These are phyloP conservation scores for Ascochyta fabae DNA, from an alignment of 2,329 filamentous ascomycete species.

Conservation along the genomic window DNA sequence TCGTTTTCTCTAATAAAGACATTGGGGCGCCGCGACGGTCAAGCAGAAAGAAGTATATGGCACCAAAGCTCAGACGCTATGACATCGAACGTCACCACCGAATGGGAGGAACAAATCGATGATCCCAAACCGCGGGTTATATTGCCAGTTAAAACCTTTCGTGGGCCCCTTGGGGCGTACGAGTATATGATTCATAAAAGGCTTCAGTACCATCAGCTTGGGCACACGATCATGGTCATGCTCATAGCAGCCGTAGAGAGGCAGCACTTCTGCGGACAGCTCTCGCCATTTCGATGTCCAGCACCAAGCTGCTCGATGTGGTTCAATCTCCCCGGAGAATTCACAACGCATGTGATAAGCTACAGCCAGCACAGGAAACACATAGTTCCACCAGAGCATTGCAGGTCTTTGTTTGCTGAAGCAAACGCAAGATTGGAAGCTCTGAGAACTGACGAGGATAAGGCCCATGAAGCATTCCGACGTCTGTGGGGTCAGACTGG, in stretches of 20 bases:
- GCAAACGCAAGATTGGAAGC: background rate
- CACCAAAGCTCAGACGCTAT: background rate
- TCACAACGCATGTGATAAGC: slow-evolving; percentile 2
- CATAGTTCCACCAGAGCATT: background rate
- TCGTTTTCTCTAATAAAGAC: background rate
- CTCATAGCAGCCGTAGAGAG: background rate
- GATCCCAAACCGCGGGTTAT: background rate
- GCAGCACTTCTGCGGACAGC: slow-evolving; percentile 2
- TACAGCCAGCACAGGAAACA: background rate
- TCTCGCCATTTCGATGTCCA: slow-evolving; percentile 3
- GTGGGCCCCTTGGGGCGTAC: slow-evolving; percentile 3
- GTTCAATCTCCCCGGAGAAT: slow-evolving; percentile 1
- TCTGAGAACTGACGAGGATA: background rate
- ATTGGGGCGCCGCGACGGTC: background rate
- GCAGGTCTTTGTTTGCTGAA: background rate
- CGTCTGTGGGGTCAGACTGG: background rate
- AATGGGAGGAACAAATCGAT: background rate
- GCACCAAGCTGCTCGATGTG: background rate
- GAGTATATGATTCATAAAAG: background rate
- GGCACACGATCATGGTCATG: background rate
- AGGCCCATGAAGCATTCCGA: background rate
- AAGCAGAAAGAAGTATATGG: slow-evolving; percentile 10
- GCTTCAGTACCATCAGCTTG: background rate
- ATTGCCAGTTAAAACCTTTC: background rate
- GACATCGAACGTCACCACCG: background rate